Base-by-base conservation (phyloP, 768 basidiomycete genomes). In the Suillus sp. region DNA sequence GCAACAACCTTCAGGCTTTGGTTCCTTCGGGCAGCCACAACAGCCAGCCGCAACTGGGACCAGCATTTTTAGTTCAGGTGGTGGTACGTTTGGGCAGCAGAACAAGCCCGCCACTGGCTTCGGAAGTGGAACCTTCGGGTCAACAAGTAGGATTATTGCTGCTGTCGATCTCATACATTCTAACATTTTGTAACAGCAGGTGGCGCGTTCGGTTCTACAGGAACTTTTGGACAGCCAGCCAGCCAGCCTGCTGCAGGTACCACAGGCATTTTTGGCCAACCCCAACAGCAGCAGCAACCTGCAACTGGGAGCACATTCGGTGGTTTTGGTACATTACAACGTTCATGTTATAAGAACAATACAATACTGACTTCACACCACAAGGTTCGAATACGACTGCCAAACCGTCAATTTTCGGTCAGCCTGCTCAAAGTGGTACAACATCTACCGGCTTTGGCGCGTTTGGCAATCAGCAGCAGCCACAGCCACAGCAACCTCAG, bases 361-460 rank as follows among this genome's bases (percentile, higher is more conserved):
- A 53, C n/a, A 51, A 25, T 4, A 5, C 47, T 59, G 20, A 43
- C 27, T 57, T 25, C 67, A 35, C 13, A 18, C 27, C 38, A 35
- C 27, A 42, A 79, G 79, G 78, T 63, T 62, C 65, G 9, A 69
- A 71, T 45, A 72, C 73, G 62, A 69, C 78, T 25, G 64, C 76
- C 22, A 84, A 86, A 62, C 78, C 84, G 6, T 75, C 77, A 18
- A 70, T 85, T 30, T 87, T 87, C 61, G 84, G 85, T 58, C 81
- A 78, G 51, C 67, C 82, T 13, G 67, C 71, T 50, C 82, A 86
- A 38, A 64, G 74, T 3, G 68, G 68, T 11, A 64, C 66, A 35
- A 63, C 78, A 30, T 66, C 75, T 35, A 73, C 76, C 22, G 74
- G 74, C 27, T 81, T 81, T 61, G 78, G 80, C n/a, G 18, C 75